Conservation (phyloP, 2,329 filamentous ascomycete genomes). For the Microcyclospora tardicrescens region DNA sequence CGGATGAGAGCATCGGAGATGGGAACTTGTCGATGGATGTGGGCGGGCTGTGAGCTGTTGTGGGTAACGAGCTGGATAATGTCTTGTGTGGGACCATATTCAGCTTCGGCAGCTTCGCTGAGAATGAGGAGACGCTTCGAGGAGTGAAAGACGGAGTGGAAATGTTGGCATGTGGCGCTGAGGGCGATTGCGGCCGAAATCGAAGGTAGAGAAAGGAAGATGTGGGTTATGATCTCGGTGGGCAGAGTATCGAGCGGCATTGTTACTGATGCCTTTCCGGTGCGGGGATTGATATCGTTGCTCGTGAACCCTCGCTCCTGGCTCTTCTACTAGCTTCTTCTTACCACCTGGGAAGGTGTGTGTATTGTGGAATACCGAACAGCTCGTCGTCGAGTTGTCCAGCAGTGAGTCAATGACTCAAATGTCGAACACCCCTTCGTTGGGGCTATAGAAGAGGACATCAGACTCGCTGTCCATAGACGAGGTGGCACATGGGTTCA, state of each 20-base stretch:
- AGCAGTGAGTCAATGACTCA: conserved; percentile 22
- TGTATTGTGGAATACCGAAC: conserved; percentile 9
- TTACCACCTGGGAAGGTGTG: conserved; percentile 4
- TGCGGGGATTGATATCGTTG: not conserved
- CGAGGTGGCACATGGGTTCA: conserved; percentile 1
- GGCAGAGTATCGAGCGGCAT: conserved; percentile 45
- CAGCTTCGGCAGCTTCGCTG: conserved; percentile 38
- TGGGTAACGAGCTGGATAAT: conserved; percentile 48
- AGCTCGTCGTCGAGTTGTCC: conserved; percentile 7
- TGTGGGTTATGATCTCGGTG: conserved; percentile 45
- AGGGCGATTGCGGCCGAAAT: conserved; percentile 43
- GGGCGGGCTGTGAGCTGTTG: conserved; percentile 46
- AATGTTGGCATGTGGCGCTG: conserved; percentile 41
- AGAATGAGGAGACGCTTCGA: conserved; percentile 44
- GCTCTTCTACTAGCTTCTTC: conserved; percentile 1
- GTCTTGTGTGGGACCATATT: conserved; percentile 47
- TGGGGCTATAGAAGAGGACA: conserved; percentile 36
- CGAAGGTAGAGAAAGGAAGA: conserved; percentile 41
- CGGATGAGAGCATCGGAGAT: conserved; percentile 43
- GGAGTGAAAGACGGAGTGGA: conserved; percentile 39
- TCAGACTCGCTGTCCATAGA: not conserved
- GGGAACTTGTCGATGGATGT: conserved; percentile 39
- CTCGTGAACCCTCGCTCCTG: not conserved
- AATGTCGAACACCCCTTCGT: conserved; percentile 36
- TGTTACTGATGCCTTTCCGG: conserved; percentile 10